Conservation (phyloP, 495 filamentous ascomycete species). For the Aspergillus bertholletiae region DNA sequence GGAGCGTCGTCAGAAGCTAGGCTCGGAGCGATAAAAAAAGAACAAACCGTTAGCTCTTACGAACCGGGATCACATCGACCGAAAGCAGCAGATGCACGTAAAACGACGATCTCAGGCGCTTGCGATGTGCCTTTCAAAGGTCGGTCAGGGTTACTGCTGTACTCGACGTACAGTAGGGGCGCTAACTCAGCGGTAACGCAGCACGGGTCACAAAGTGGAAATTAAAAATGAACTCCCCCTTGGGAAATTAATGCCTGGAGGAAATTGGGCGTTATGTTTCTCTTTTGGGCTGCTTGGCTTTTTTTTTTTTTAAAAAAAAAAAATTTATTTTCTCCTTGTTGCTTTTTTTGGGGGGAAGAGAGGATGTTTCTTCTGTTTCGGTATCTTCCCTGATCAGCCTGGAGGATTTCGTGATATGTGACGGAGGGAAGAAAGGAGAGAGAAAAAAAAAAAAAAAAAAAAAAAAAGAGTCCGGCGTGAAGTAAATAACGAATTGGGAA, state of each 20-base stretch:
- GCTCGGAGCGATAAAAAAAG: background rate
- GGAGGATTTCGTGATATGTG: too few relatives aligned
- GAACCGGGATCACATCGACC: background rate
- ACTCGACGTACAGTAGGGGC: conserved; percentile 1
- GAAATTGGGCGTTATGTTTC: background rate
- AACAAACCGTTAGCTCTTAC: background rate
- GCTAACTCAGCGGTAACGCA: background rate
- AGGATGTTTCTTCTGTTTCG: too few relatives aligned
- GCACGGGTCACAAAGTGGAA: background rate
- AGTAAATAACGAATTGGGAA: too few relatives aligned
- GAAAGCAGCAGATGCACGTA: background rate
- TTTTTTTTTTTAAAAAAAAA: too few relatives aligned
- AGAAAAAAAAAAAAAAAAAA: background rate
- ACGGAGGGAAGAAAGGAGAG: background rate
- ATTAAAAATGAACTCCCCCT: background rate
- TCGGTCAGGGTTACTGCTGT: background rate
- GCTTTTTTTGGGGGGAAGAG: too few relatives aligned
- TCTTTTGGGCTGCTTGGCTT: too few relatives aligned
- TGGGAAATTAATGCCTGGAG: background rate
- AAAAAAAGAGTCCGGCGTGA: too few relatives aligned
- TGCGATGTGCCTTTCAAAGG: background rate
- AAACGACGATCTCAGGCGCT: background rate
- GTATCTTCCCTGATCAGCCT: too few relatives aligned
- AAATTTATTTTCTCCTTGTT: too few relatives aligned
- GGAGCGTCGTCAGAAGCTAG: background rate